Evolutionary conservation across 768 basidiomycete genomes (phyloP).

Genomic region (Russula sp.): DNA sequence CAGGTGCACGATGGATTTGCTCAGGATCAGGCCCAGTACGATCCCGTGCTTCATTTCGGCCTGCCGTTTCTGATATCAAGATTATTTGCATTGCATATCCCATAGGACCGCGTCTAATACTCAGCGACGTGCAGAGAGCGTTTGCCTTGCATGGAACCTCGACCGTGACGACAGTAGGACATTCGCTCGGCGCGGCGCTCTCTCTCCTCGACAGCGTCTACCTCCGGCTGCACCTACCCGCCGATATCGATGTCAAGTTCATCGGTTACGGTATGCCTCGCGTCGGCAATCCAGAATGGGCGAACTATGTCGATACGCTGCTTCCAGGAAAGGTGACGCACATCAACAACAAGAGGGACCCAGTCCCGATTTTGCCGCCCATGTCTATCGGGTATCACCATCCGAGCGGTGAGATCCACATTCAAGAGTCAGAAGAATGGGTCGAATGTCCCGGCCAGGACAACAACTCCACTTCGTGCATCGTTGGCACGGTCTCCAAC

Average conservation of each 20-base stretch:
- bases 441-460: slow-evolving; percentile 10
- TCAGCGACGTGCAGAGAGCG: slow-evolving; percentile 37
- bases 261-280: slow-evolving; percentile 46
- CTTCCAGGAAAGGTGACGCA: slow-evolving; percentile 6
- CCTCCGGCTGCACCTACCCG: slow-evolving; percentile 28
- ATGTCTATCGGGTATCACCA: slow-evolving; percentile 21
- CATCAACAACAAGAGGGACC: slow-evolving; percentile 21
- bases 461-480: slow-evolving; percentile 9
- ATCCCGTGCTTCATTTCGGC: not conserved
- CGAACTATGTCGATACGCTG: slow-evolving; percentile 23
- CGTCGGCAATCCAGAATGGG: slow-evolving; percentile 46
- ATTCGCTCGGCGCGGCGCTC: slow-evolving; percentile 24
- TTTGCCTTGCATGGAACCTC: slow-evolving; percentile 34
- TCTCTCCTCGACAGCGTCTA: slow-evolving; percentile 29
- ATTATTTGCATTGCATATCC: too few species aligned
- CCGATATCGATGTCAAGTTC: slow-evolving; percentile 31
- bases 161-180: slow-evolving; percentile 35
- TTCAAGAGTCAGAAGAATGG: slow-evolving; percentile 8
- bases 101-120: slow-evolving; percentile 37
- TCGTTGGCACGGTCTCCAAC: too few species aligned
- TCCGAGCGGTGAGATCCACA: slow-evolving; percentile 21
- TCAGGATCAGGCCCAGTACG: slow-evolving; percentile 36
- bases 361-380: too few species aligned
- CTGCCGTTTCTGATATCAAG: too few species aligned
- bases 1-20: slow-evolving; percentile 51